Percentiles rank a stretch among this genome's conserved stretches.
Conservation (phyloP, 306 rosid genomes). For the Carpinus fangiana region DNA sequence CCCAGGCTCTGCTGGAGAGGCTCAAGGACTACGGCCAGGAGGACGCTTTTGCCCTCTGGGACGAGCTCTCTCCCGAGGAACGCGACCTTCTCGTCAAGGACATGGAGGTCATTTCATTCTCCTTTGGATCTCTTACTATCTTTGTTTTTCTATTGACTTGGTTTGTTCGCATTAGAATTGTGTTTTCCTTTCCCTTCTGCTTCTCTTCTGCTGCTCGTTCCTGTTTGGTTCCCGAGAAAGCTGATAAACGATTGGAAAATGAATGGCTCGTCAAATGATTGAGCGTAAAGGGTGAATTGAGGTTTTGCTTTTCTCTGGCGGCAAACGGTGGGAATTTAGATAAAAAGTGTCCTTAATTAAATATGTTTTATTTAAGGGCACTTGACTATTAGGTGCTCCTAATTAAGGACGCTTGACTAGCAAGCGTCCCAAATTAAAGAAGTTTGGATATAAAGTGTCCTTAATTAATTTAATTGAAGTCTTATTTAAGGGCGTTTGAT, state of each 20-base stretch:
- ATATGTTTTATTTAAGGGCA: too few relatives aligned
- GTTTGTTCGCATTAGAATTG: neutral
- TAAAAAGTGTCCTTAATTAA: too few relatives aligned
- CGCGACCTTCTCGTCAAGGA: constrained; percentile 83
- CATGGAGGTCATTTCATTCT: constrained; percentile 51
- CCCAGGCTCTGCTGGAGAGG: constrained; percentile 78
- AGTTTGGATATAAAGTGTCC: too few relatives aligned
- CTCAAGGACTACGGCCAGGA: constrained; percentile 98
- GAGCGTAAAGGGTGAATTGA: neutral
- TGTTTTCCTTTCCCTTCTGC: neutral
- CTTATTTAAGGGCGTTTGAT: too few relatives aligned
- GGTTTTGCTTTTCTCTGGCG: neutral
- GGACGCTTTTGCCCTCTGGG: constrained; percentile 89
- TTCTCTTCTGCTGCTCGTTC: neutral
- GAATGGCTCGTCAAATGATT: neutral
- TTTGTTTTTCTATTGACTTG: neutral
- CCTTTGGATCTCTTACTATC: constrained; percentile 1
- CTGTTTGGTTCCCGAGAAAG: neutral
- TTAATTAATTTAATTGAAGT: too few relatives aligned
- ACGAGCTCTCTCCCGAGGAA: constrained; percentile 83
- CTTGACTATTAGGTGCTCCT: too few relatives aligned
- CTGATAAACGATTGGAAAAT: neutral
- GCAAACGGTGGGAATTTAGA: neutral
- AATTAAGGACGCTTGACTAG: too few relatives aligned
- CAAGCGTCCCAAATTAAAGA: too few relatives aligned